Evolutionary conservation across 805 yeast genomes (phyloP).

Genomic region (Isabelozyma pseudorhagii): DNA sequence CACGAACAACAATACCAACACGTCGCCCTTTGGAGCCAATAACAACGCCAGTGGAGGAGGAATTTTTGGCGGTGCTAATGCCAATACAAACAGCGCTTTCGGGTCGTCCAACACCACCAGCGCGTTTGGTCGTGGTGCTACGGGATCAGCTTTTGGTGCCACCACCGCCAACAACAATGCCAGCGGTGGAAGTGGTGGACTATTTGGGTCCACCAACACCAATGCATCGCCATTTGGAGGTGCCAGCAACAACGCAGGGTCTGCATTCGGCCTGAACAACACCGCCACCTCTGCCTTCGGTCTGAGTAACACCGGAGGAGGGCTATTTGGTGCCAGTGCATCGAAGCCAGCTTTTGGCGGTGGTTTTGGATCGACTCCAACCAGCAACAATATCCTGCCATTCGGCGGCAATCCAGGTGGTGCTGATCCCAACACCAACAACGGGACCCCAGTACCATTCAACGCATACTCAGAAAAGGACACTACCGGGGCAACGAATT

Average conservation of each 20-base stretch:
- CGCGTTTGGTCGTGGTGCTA: constrained; percentile 24
- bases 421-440: constrained; percentile 37
- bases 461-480: constrained; percentile 73
- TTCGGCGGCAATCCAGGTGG: constrained; percentile 11
- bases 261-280: constrained; percentile 18
- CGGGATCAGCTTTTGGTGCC: constrained; percentile 19
- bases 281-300: background rate
- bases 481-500: constrained; percentile 47
- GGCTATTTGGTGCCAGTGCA: constrained; percentile 10
- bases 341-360: constrained; percentile 8
- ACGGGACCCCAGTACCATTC: constrained; percentile 76
- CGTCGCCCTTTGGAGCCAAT: constrained; percentile 23
- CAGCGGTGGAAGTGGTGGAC: constrained; percentile 13
- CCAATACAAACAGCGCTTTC: background rate
- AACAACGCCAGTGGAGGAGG: constrained; percentile 17
- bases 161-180: constrained; percentile 1
- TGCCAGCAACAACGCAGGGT: constrained; percentile 9
- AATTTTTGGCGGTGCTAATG: constrained; percentile 16
- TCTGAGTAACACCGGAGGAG: constrained; percentile 4
- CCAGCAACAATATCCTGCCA: constrained; percentile 7
- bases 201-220: constrained; percentile 23
- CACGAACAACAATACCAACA: constrained; percentile 14
- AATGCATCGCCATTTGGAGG: constrained; percentile 43
- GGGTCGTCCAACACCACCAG: constrained; percentile 11
- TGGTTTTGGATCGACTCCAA: constrained; percentile 13